A percentile compares a stretch with the other conserved stretches of the same genome.
Evolutionary conservation across 371 early-diverging fungal genomes (phyloP).

Genomic region (Capniomyces stellatus): DNA sequence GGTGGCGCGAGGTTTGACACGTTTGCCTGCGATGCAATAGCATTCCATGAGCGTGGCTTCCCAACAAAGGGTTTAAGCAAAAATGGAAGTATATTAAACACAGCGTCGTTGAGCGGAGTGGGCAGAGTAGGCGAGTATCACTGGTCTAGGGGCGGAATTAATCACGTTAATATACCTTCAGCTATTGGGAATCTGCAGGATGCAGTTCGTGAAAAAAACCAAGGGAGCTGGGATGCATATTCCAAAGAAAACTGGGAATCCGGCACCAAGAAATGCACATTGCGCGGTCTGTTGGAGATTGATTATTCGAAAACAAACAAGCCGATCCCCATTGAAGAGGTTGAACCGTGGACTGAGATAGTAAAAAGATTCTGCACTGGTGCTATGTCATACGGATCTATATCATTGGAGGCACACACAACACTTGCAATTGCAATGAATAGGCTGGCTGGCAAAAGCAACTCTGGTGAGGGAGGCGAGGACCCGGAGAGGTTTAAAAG

Average conservation of each 20-base stretch:
- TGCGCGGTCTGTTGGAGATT: conserved; percentile 88
- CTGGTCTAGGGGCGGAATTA: conserved; percentile 84
- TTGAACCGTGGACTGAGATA: conserved; percentile 90
- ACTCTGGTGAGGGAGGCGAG: conserved; percentile 97
- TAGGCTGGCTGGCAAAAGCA: conserved; percentile 82
- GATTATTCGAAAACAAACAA: conserved; percentile 39
- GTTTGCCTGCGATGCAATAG: conserved; percentile 75
- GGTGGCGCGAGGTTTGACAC: conserved; percentile 75
- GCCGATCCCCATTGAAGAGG: conserved; percentile 76
- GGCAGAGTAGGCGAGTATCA: conserved; percentile 91
- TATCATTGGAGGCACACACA: conserved; percentile 84
- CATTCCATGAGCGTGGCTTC: conserved; percentile 71
- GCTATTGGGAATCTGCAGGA: conserved; percentile 81
- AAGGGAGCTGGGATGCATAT: conserved; percentile 66
- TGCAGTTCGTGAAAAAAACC: conserved; percentile 85
- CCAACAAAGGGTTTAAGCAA: conserved; percentile 51
- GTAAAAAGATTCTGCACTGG: conserved; percentile 93
- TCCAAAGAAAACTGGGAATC: conserved; percentile 54
- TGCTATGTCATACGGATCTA: conserved; percentile 97
- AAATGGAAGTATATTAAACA: conserved; percentile 13
- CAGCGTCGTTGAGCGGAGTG: conserved; percentile 28
- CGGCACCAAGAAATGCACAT: conserved; percentile 68
- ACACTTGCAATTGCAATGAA: conserved; percentile 92
- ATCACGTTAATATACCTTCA: conserved; percentile 79
- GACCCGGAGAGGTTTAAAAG: conserved; percentile 62